phyloP scores from a whole-genome alignment of 768 basidiomycete species.

The Pulveroboletus sp. region DNA sequence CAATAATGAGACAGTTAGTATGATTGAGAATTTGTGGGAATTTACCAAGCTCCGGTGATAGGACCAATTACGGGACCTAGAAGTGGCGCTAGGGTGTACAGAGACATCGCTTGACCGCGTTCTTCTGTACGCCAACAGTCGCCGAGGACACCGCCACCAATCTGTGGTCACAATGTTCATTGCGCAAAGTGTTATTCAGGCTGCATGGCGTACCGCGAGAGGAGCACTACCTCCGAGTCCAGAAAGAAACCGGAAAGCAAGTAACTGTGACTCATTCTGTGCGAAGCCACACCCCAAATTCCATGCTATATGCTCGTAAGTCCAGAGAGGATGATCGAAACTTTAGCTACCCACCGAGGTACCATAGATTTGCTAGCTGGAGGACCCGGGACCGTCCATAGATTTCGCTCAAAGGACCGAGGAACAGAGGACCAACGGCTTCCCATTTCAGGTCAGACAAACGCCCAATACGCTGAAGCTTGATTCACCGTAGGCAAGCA shows the following conservation, averaged over 20 bases:
- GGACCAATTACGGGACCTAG: slow-evolving; percentile 65
- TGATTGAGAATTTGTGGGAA: neutral
- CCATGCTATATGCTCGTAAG: slow-evolving; percentile 41
- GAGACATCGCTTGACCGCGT: slow-evolving; percentile 57
- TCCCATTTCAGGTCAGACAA: neutral
- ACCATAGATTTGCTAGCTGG: slow-evolving; percentile 62
- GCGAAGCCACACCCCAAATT: slow-evolving; percentile 64
- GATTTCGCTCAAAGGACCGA: slow-evolving; percentile 67
- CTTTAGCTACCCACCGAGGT: slow-evolving; percentile 41
- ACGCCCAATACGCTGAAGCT: neutral
- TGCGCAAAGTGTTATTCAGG: neutral
- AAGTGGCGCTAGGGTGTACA: slow-evolving; percentile 62
- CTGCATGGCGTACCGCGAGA: slow-evolving; percentile 35
- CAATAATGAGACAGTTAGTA: neutral
- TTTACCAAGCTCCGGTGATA: slow-evolving; percentile 54
- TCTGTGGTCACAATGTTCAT: slow-evolving; percentile 21
- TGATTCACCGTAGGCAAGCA: slow-evolving; percentile 54
- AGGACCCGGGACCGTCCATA: slow-evolving; percentile 62
- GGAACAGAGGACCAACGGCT: slow-evolving; percentile 33
- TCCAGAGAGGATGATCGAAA: neutral
- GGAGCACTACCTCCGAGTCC: slow-evolving; percentile 74
- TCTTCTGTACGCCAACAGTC: slow-evolving; percentile 61
- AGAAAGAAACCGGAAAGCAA: slow-evolving; percentile 66
- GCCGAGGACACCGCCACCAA: slow-evolving; percentile 64
- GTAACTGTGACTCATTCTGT: slow-evolving; percentile 49